Percentiles rank a stretch among this genome's conserved stretches.
Conservation (phyloP, 352 stramenopile genomes). For the Peronospora tabacina region DNA sequence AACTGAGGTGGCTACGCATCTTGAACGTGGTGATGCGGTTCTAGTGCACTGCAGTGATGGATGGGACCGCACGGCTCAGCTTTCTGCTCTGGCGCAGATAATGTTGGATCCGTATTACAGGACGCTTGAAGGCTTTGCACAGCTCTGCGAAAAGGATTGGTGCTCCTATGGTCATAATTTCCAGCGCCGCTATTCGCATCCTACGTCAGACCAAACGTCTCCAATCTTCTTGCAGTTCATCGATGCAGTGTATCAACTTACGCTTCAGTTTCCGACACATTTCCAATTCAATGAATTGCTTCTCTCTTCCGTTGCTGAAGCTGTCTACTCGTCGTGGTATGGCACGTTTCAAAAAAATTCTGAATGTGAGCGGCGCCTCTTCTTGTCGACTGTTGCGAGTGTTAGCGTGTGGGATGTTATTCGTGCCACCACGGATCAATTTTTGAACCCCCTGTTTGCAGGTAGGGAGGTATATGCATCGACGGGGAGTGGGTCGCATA, state of each 20-base stretch:
- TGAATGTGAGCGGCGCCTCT: slow-evolving; percentile 62
- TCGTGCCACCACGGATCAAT: slow-evolving; percentile 73
- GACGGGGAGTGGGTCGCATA: slow-evolving; percentile 19
- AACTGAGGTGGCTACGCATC: slow-evolving; percentile 59
- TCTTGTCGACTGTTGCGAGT: slow-evolving; percentile 56
- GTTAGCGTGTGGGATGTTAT: slow-evolving; percentile 83
- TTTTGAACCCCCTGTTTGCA: slow-evolving; percentile 74
- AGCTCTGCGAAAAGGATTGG: slow-evolving; percentile 85
- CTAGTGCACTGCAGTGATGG: slow-evolving; percentile 82
- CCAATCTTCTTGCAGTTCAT: slow-evolving; percentile 99
- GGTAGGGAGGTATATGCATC: slow-evolving; percentile 24
- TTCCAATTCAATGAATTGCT: slow-evolving; percentile 98
- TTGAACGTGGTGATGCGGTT: slow-evolving; percentile 69
- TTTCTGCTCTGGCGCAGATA: slow-evolving; percentile 67
- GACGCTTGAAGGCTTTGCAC: slow-evolving; percentile 67
- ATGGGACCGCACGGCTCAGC: slow-evolving; percentile 77
- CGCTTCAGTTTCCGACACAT: slow-evolving; percentile 92
- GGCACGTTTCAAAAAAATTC: slow-evolving; percentile 89
- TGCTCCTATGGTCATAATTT: slow-evolving; percentile 88
- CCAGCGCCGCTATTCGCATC: slow-evolving; percentile 63
- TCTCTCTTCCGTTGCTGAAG: slow-evolving; percentile 91
- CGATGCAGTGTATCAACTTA: slow-evolving; percentile 96
- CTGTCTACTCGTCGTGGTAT: slow-evolving; percentile 95
- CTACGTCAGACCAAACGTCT: slow-evolving; percentile 89
- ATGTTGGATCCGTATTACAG: slow-evolving; percentile 82